phyloP scores from a whole-genome alignment of 805 yeast species.

The Metschnikowia dekortorum region DNA sequence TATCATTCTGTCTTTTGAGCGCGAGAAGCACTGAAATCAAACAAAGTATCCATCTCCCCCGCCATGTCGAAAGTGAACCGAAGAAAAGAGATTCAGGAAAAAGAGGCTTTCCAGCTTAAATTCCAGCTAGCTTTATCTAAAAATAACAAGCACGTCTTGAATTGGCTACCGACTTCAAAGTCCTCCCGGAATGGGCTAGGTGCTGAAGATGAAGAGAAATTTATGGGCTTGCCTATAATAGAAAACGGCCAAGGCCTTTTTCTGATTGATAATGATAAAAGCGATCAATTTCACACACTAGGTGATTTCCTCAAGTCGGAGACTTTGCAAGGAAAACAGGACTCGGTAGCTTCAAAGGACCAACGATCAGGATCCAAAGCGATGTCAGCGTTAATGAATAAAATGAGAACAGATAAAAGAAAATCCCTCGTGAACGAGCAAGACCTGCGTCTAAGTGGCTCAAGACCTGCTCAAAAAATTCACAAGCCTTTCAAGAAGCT shows the following conservation, averaged over 20 bases:
- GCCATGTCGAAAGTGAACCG: slow-evolving; percentile 22
- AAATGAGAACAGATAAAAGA: slow-evolving; percentile 26
- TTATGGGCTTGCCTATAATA: slow-evolving; percentile 33
- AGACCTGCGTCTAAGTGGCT: background rate
- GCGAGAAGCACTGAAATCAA: background rate
- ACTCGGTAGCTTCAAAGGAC: slow-evolving; percentile 6
- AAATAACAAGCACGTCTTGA: slow-evolving; percentile 30
- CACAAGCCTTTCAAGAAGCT: slow-evolving; percentile 1
- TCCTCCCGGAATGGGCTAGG: background rate
- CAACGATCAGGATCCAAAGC: slow-evolving; percentile 25
- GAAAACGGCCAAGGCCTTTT: slow-evolving; percentile 29
- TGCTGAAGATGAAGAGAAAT: slow-evolving; percentile 12
- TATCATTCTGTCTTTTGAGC: background rate
- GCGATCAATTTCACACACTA: slow-evolving; percentile 12
- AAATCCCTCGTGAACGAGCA: slow-evolving; percentile 8
- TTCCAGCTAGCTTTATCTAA: slow-evolving; percentile 42
- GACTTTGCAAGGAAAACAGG: slow-evolving; percentile 3
- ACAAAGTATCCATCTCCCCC: background rate
- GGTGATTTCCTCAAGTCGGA: slow-evolving; percentile 25
- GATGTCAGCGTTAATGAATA: slow-evolving; percentile 37
- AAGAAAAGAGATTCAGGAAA: slow-evolving; percentile 42
- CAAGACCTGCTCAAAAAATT: background rate
- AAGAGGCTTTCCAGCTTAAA: slow-evolving; percentile 44
- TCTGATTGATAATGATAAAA: slow-evolving; percentile 11
- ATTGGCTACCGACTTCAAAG: slow-evolving; percentile 33